A percentile compares a stretch with the other conserved stretches of the same genome.
Evolutionary conservation across 1,284 basidiomycete genomes (phyloP).

Genomic region (Cryptococcus maquisensis): DNA sequence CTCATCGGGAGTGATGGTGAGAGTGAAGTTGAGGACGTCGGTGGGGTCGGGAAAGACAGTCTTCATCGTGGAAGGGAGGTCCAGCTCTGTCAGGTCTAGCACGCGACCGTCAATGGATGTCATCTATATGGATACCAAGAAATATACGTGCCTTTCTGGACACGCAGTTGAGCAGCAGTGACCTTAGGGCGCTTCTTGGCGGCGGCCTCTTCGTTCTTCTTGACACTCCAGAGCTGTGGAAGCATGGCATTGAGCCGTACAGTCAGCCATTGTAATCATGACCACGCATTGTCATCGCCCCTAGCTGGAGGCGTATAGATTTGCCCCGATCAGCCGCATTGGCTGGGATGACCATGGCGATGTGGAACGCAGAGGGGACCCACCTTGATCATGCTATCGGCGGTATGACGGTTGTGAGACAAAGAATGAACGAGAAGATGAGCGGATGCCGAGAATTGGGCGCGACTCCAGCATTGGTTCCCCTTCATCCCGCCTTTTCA

Average conservation of each 20-base stretch:
- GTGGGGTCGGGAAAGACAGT: constrained; percentile 84
- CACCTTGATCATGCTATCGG: constrained; percentile 54
- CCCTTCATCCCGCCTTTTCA: not conserved
- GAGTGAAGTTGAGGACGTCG: constrained; percentile 91
- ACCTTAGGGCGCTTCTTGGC: constrained; percentile 96
- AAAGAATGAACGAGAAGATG: too few relatives aligned
- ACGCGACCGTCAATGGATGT: too few relatives aligned
- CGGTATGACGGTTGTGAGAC: too few relatives aligned
- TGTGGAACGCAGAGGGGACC: constrained; percentile 13
- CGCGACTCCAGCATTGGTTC: not conserved
- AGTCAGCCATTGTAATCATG: not conserved
- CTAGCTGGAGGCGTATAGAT: not conserved
- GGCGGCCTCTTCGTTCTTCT: constrained; percentile 87
- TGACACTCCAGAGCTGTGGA: constrained; percentile 89
- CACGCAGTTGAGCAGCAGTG: constrained; percentile 92
- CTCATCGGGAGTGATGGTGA: constrained; percentile 95
- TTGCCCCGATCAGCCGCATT: not conserved
- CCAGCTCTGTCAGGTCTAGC: constrained; percentile 91
- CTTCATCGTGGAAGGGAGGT: constrained; percentile 93
- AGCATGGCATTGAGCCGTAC: not conserved
- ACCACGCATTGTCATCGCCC: not conserved
- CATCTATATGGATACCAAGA: too few relatives aligned
- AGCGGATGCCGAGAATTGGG: too few relatives aligned
- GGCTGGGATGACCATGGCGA: not conserved
- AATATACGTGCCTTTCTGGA: constrained; percentile 79